Percentiles rank a stretch among this genome's conserved stretches.
These are phyloP conservation scores for Bassia scoparia DNA, from an alignment of 148 eudicot genomes.

Conservation along the genomic window DNA sequence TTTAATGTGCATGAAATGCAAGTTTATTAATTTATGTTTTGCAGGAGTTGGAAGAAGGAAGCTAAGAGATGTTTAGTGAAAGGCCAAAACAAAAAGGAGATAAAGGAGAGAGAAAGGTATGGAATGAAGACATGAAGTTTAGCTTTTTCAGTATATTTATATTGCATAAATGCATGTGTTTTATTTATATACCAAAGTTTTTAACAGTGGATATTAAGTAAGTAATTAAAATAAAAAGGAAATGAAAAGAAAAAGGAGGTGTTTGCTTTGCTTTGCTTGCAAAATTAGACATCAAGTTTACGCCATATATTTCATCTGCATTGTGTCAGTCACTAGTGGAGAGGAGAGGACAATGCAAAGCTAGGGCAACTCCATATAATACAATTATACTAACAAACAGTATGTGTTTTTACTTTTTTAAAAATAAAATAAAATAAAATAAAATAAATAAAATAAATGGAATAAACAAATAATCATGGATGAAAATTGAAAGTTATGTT, in stretches of 20 bases:
- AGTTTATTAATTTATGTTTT: no score
- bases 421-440: background rate
- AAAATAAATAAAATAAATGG: no score
- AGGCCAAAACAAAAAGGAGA: conserved; percentile 7
- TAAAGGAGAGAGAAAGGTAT: background rate
- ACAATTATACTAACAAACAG: background rate
- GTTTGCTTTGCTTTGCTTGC: conserved; percentile 25
- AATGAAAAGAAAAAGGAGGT: background rate
- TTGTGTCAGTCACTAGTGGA: conserved; percentile 26
- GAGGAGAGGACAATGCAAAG: no score
- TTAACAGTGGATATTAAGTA: background rate
- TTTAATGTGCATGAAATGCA: background rate
- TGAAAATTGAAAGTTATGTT: no score
- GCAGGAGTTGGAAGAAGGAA: background rate
- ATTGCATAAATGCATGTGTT: background rate
- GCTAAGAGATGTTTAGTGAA: conserved; percentile 4
- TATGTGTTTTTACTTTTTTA: background rate
- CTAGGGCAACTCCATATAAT: background rate
- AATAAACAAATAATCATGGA: no score
- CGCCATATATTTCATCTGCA: conserved; percentile 23
- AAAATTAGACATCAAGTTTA: conserved; percentile 32
- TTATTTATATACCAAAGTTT: background rate
- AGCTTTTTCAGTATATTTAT: background rate
- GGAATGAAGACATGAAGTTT: no score
- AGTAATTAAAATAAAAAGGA: background rate